Conservation (phyloP, 306 rosid genomes). For the Cucumis sativus region Cucumber_9930_V3 NC_026658.2:15182001-15182500, state of each 20-base stretch:
- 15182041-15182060: conserved; percentile 76
- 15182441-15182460: background rate
- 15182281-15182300: background rate
- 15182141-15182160: background rate
- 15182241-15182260: background rate
- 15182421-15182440: background rate
- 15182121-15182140: background rate
- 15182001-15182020: conserved; percentile 37
- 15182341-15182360: background rate
- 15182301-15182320: background rate
- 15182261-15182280: background rate
- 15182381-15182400: background rate
- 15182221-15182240: background rate
- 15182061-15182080: conserved; percentile 35
- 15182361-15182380: background rate
- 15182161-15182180: too few relatives aligned
- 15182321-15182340: background rate
- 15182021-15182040: conserved; percentile 56
- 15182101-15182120: background rate
- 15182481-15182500: conserved; percentile 64
- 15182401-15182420: background rate
- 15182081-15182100: background rate
- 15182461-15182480: background rate
- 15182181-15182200: too few relatives aligned
- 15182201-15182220: background rate